Evolutionary conservation across 2,329 filamentous ascomycete species (phyloP), one percentile per base, ranked within the genome.

Genomic region (Aspergillus sp.): DNA sequence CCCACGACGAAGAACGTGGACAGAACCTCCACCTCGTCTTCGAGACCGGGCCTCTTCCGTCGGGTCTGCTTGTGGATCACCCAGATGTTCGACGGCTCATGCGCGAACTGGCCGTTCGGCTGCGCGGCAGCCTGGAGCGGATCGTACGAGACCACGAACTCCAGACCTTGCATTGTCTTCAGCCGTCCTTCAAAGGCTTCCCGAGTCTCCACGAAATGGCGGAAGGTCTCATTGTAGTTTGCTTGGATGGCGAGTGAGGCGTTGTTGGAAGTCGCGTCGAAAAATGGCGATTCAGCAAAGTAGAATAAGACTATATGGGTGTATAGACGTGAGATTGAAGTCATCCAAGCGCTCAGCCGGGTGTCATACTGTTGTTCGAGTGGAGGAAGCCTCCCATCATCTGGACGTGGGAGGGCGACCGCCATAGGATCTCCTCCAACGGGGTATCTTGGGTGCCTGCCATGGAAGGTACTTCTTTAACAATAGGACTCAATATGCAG

Each of bases 221-320:
- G 76, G 54, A 79, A 72, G 38, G 74, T 70, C 55, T 76, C 73
- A 54, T 81, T 78, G 57, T 72, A 73, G 53, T 70, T 75, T 11
- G 77, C 74, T 63, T 85, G 82, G 20, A 75, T 74, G 57, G 80
- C 71, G 46, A 82, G 70, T 9, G 81, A 75, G 56, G 79, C 78
- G 69, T 87, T 87, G 67, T 85, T 85, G 55, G 80, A 83, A 13
- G 76, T 78, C 20, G 73, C 69, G 56, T 87, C 84, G 67, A 84
- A 86, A 73, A 85, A 87, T n/a, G 81, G 82, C 1, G 82, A 84
- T 59, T 81, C 76, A 52, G 76, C 76, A 64, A 87, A 85, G 68
- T 87, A 87, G 63, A 81, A 82, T 50, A 85, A 77, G 41, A 87
- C 76, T 82, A 47, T 3, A 10, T 42, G 16, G 14, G 16, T 5